Evolutionary conservation across 2,329 filamentous ascomycete species (phyloP).

Genomic region (Fusarium piperis): DNA sequence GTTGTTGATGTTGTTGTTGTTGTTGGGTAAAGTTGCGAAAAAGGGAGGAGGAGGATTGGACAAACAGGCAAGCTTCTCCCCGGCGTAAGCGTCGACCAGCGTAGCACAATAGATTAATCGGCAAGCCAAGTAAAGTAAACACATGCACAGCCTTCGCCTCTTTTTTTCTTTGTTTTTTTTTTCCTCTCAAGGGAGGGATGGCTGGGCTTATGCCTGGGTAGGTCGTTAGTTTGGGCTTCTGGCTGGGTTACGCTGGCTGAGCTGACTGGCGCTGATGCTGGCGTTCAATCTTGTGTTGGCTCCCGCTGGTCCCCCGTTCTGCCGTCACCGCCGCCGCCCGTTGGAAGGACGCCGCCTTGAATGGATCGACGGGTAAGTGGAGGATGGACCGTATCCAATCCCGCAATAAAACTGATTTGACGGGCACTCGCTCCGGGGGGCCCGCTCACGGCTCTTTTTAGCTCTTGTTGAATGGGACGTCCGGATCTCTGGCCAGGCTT

Average conservation of each 20-base stretch:
- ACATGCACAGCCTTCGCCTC: slow-evolving; percentile 2
- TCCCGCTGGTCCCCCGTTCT: slow-evolving; percentile 25
- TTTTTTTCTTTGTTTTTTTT: slow-evolving; percentile 3
- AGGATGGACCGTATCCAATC: neutral
- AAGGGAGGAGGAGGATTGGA: slow-evolving; percentile 4
- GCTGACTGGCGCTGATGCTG: neutral
- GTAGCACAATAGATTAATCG: slow-evolving; percentile 5
- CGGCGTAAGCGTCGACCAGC: neutral
- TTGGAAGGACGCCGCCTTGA: neutral
- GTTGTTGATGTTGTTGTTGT: slow-evolving; percentile 10
- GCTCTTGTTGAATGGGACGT: neutral
- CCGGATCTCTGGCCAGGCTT: neutral
- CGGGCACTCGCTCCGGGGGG: neutral
- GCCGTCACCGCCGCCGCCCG: slow-evolving; percentile 23
- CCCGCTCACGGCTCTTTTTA: neutral
- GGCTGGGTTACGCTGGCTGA: slow-evolving; percentile 3
- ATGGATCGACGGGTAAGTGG: slow-evolving; percentile 7
- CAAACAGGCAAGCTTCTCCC: neutral
- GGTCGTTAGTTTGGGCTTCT: neutral
- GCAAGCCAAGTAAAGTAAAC: slow-evolving; percentile 1
- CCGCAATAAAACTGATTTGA: slow-evolving; percentile 1
- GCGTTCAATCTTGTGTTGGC: slow-evolving; percentile 1
- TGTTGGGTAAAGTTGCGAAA: slow-evolving; percentile 15
- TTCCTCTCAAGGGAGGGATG: slow-evolving; percentile 19
- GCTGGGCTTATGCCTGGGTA: slow-evolving; percentile 12